Evolutionary conservation across 2,329 filamentous ascomycete genomes (phyloP).

Genomic region (Arachnomyces sp.): DNA sequence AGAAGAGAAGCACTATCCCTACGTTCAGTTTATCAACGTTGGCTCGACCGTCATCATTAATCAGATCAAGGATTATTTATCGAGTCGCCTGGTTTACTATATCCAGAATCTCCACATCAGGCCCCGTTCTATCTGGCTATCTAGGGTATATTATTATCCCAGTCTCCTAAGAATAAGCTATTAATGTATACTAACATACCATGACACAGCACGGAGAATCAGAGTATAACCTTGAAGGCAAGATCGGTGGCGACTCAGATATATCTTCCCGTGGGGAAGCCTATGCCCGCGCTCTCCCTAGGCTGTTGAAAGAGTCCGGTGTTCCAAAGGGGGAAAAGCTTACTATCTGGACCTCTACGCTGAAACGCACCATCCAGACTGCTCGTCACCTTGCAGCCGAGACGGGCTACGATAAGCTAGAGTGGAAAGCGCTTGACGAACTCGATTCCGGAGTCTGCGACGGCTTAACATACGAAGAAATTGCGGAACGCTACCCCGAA

Average conservation of each 20-base stretch:
- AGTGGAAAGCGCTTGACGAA: constrained; percentile 98
- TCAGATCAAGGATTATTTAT: constrained; percentile 90
- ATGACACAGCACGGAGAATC: constrained; percentile 80
- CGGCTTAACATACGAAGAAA: constrained; percentile 90
- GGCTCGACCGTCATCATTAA: constrained; percentile 97
- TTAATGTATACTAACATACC: constrained; percentile 13
- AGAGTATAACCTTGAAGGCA: constrained; percentile 78
- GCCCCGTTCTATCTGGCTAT: constrained; percentile 92
- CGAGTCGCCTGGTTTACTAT: constrained; percentile 94
- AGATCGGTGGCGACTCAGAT: constrained; percentile 86
- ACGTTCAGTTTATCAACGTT: constrained; percentile 95
- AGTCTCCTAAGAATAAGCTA: neutral
- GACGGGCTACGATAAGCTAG: constrained; percentile 73
- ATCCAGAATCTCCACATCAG: constrained; percentile 98
- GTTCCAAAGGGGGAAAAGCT: constrained; percentile 60
- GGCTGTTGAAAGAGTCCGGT: constrained; percentile 76
- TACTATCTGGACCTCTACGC: constrained; percentile 68
- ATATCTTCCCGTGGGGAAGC: constrained; percentile 79
- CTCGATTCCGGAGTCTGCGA: constrained; percentile 95
- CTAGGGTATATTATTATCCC: constrained; percentile 55
- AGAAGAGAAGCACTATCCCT: constrained; percentile 81
- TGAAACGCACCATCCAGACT: constrained; percentile 83
- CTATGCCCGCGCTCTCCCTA: constrained; percentile 78
- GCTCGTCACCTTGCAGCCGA: constrained; percentile 70
- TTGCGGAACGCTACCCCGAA: constrained; percentile 82